Evolutionary conservation across 495 filamentous ascomycete genomes (phyloP).

Genomic region (Evansstolkia leycettana): DNA sequence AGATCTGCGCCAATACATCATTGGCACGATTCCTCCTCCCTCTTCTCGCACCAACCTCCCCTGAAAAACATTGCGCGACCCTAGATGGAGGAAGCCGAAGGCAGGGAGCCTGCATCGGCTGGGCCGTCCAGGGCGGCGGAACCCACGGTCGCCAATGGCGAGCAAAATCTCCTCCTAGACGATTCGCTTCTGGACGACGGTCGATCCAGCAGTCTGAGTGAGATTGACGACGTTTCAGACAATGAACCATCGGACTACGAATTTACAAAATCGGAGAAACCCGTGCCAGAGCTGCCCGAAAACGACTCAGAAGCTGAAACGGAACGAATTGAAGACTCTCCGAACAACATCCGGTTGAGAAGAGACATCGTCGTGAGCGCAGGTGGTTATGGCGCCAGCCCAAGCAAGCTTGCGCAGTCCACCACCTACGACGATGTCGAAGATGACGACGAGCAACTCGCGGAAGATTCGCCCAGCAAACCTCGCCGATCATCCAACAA

Average conservation of each 20-base stretch:
- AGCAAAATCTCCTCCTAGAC: constrained; percentile 25
- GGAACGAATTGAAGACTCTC: constrained; percentile 87
- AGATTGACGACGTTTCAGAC: constrained; percentile 71
- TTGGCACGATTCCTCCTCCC: constrained; percentile 4
- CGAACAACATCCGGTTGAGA: constrained; percentile 52
- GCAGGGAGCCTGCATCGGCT: constrained; percentile 25
- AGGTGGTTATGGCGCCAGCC: constrained; percentile 43
- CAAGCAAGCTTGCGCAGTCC: constrained; percentile 51
- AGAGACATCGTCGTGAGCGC: constrained; percentile 48
- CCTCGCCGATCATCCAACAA: constrained; percentile 20
- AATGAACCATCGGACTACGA: constrained; percentile 46
- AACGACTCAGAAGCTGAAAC: constrained; percentile 98
- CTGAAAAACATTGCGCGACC: neutral
- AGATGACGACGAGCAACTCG: constrained; percentile 23
- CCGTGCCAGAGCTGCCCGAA: constrained; percentile 22
- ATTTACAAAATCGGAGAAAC: constrained; percentile 27
- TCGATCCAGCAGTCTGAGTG: constrained; percentile 72
- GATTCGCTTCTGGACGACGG: constrained; percentile 31
- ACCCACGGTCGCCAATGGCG: constrained; percentile 24
- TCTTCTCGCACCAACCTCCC: neutral
- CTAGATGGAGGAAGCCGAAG: constrained; percentile 32
- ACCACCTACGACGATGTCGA: constrained; percentile 35
- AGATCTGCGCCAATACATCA: constrained; percentile 4
- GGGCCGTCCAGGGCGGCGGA: constrained; percentile 22
- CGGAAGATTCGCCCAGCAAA: constrained; percentile 32